Base-by-base conservation (phyloP, 371 early-diverging fungal genomes). In the Mucor velutinosus region DNA sequence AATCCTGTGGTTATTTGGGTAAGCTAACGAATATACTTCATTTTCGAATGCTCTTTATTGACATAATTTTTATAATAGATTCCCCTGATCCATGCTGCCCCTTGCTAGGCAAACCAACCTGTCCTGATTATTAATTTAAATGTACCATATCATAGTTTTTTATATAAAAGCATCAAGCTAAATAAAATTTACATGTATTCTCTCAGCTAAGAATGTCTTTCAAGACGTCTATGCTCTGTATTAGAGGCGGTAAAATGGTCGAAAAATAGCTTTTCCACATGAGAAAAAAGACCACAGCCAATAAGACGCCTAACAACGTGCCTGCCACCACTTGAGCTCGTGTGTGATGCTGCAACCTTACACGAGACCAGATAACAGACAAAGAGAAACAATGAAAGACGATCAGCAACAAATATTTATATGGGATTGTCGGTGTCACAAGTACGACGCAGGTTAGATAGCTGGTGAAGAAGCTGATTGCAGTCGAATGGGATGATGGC, bases 401-500 rank as follows among this genome's bases (percentile, higher is more conserved):
- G 6, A 65, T 64, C 6, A 69, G 23, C 25, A 63, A 12, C 53
- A 63, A 15, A 56, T 32, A 51, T 51, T 51, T 51, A 12, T 51
- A 25, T 4, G 51, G 51, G 11, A 47, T 30, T 33, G 62, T 53
- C 6, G 51, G 49, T 32, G 29, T 37, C 19, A 64, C 21, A 6
- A 69, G n/a, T 14, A 41, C 21, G 62, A 75, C 79, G 4, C 62
- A 77, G 0, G 73, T 71, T 4, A 80, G 64, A 60, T 88, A 91
- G 12, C 74, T 72, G 1, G 88, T 84, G 69, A 90, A 92, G 65
- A 85, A 93, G 4, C 86, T 84, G n/a, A 90, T 88, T 39, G 89
- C 86, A 63, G 90, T 90, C 4, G 91, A 83, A 69, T 93, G 93
- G 41, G 86, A 86, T 10, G 89, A 88, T 29, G 93, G 93, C 92